phyloP scores from a whole-genome alignment of 2,329 filamentous ascomycete species.

The Amauroascus niger region DNA sequence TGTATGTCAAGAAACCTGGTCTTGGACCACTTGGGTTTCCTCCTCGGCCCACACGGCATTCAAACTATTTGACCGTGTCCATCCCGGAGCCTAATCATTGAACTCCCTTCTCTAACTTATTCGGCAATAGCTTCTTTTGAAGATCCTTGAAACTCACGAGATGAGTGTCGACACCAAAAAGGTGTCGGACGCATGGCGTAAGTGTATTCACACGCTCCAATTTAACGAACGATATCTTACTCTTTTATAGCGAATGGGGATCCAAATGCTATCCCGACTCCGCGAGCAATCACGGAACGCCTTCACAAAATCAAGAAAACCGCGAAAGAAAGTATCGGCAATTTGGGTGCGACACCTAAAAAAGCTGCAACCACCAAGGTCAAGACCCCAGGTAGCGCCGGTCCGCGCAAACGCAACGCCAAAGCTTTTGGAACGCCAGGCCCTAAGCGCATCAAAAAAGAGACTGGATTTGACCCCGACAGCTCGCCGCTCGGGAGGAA shows the following conservation, averaged over 20 bases:
- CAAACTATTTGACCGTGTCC: background rate
- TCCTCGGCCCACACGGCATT: background rate
- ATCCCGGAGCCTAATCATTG: no score
- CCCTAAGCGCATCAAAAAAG: slow-evolving; percentile 7
- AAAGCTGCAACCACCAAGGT: background rate
- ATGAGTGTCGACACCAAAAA: slow-evolving; percentile 28
- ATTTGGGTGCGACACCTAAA: slow-evolving; percentile 16
- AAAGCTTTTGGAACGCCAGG: background rate
- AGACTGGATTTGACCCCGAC: background rate
- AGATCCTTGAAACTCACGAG: slow-evolving; percentile 34
- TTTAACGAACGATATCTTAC: background rate
- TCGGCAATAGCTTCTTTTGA: slow-evolving; percentile 30
- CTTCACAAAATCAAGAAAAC: slow-evolving; percentile 27
- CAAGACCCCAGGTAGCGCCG: slow-evolving; percentile 3
- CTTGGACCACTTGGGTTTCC: background rate
- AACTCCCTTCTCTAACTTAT: background rate
- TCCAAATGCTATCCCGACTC: slow-evolving; percentile 25
- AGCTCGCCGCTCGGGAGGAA: background rate
- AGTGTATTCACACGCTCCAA: slow-evolving; percentile 14
- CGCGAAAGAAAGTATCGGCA: slow-evolving; percentile 12
- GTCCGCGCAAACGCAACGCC: slow-evolving; percentile 10
- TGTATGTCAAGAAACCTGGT: slow-evolving; percentile 19
- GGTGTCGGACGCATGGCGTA: slow-evolving; percentile 34
- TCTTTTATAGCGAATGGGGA: slow-evolving; percentile 16
- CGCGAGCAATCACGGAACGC: slow-evolving; percentile 34